Conservation (phyloP, 768 basidiomycete genomes). For the Hydnum rufescens region DNA sequence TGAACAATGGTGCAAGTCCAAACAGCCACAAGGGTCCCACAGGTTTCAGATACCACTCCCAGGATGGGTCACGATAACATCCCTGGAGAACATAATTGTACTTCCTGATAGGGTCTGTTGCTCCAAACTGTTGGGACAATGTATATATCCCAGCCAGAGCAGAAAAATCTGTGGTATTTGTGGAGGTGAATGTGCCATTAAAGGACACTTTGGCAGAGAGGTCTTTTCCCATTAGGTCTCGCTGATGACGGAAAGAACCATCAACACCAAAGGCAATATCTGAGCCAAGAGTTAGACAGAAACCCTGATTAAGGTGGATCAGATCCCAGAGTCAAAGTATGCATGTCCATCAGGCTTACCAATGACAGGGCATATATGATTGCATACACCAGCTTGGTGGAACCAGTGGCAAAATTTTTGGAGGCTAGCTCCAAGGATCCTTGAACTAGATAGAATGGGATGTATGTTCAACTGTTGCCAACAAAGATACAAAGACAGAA, state of each 20-base stretch:
- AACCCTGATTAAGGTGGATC: constrained; percentile 27
- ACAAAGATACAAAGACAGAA: not conserved
- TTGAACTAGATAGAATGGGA: constrained; percentile 38
- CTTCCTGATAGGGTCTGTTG: constrained; percentile 9
- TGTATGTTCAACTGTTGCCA: not conserved
- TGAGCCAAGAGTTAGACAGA: constrained; percentile 67
- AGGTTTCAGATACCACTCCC: constrained; percentile 63
- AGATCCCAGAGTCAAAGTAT: not conserved
- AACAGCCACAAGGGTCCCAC: constrained; percentile 71
- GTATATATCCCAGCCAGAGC: constrained; percentile 15
- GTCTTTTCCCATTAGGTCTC: constrained; percentile 32
- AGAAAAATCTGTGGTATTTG: constrained; percentile 29
- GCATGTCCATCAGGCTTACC: constrained; percentile 1
- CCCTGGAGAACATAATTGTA: constrained; percentile 31
- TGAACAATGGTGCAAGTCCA: constrained; percentile 53
- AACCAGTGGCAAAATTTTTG: constrained; percentile 68
- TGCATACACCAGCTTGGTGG: constrained; percentile 55
- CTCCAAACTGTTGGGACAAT: constrained; percentile 1
- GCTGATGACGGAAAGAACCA: constrained; percentile 27
- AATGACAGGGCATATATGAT: constrained; percentile 70
- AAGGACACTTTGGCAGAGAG: constrained; percentile 31
- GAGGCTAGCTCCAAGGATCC: constrained; percentile 70
- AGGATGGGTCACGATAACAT: constrained; percentile 45
- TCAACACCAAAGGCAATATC: constrained; percentile 64
- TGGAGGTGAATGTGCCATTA: constrained; percentile 52